Evolutionary conservation across 2,329 filamentous ascomycete species (phyloP).

Genomic region (Xylaria sp.): DNA sequence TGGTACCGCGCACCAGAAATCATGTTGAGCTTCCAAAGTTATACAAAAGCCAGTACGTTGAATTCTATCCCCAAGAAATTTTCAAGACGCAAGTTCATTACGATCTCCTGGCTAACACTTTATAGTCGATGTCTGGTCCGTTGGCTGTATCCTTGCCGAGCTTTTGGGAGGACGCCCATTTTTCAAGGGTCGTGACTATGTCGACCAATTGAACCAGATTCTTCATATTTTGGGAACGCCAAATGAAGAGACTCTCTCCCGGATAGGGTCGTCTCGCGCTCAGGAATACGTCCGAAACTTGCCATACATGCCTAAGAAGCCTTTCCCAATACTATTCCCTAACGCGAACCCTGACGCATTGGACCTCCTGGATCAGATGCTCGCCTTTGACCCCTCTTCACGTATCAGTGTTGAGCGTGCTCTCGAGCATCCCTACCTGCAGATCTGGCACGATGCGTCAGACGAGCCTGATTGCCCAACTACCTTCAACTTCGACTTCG

Average conservation of each 20-base stretch:
- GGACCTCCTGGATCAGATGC: constrained; percentile 94
- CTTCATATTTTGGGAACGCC: constrained; percentile 96
- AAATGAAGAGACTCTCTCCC: constrained; percentile 89
- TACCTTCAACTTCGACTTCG: constrained; percentile 98
- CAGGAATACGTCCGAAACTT: constrained; percentile 99
- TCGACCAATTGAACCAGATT: constrained; percentile 99
- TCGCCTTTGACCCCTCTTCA: constrained; percentile 92
- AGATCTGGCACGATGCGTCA: constrained; percentile 97
- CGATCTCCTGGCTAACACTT: constrained; percentile 23
- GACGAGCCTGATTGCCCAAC: constrained; percentile 94
- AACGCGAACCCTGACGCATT: constrained; percentile 95
- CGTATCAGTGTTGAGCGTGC: constrained; percentile 95
- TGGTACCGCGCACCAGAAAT: constrained; percentile 97
- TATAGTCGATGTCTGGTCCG: constrained; percentile 97
- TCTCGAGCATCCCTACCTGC: constrained; percentile 92
- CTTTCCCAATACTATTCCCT: constrained; percentile 87
- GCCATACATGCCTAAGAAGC: constrained; percentile 91
- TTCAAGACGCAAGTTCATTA: neutral
- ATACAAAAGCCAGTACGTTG: constrained; percentile 97
- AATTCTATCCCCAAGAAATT: neutral
- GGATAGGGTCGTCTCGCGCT: constrained; percentile 92
- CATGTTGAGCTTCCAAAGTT: constrained; percentile 99
- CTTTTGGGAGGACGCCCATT: constrained; percentile 94
- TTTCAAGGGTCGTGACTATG: constrained; percentile 99
- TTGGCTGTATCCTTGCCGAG: constrained; percentile 96